These are phyloP conservation scores for Pythium brassicae DNA, from an alignment of 352 stramenopile genomes.

Conservation along the genomic window DNA sequence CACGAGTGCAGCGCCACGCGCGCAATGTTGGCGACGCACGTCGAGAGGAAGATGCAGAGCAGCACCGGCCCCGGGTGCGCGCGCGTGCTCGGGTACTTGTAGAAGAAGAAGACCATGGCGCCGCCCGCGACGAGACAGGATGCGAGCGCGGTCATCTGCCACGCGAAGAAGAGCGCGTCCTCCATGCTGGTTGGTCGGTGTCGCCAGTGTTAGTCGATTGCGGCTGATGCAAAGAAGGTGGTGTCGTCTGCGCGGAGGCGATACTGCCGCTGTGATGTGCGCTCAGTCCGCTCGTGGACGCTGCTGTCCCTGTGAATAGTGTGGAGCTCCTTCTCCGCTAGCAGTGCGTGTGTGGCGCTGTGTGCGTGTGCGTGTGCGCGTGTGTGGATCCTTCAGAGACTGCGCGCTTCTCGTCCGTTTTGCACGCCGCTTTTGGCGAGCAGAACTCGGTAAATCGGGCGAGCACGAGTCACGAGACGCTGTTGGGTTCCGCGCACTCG, in stretches of 20 bases:
- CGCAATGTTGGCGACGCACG: constrained; percentile 59
- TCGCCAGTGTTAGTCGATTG: not conserved
- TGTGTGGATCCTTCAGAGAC: not conserved
- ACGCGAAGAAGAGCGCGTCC: constrained; percentile 62
- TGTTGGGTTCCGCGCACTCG: too few species aligned
- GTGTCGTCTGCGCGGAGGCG: too few species aligned
- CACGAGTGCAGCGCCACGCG: constrained; percentile 61
- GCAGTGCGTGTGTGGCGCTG: too few species aligned
- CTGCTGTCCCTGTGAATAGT: too few species aligned
- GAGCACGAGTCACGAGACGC: too few species aligned
- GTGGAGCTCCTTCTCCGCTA: too few species aligned
- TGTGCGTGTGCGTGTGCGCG: not conserved
- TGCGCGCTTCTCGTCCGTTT: too few species aligned
- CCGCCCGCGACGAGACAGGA: constrained; percentile 45
- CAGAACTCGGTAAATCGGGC: too few species aligned
- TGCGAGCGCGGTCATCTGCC: constrained; percentile 66
- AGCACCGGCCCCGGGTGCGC: constrained; percentile 70
- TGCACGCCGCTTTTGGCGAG: not conserved
- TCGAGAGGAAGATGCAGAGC: constrained; percentile 72
- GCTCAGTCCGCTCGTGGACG: not conserved
- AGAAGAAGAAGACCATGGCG: constrained; percentile 71
- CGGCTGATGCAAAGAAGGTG: too few species aligned
- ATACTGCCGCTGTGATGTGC: too few species aligned
- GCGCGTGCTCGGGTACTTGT: constrained; percentile 51
- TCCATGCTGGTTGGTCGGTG: constrained; percentile 26